Conservation (phyloP, 495 filamentous ascomycete species). For the Penicillium cosmopolitanum region DNA sequence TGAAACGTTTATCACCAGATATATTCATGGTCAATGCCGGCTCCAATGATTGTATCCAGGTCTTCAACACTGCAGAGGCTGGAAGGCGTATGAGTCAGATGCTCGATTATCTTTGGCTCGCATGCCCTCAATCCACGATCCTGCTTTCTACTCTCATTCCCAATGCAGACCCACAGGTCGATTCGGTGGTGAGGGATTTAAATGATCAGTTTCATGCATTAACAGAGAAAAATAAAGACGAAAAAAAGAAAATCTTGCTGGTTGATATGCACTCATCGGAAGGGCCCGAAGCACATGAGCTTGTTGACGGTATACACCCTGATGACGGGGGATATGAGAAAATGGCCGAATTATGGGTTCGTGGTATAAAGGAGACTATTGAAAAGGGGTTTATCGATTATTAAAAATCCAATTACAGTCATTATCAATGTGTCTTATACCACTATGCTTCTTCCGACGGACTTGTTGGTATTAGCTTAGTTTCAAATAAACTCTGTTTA, state of each 20-base stretch:
- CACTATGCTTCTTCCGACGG: not conserved
- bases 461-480: too few relatives aligned
- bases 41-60: conserved; percentile 42
- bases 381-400: not conserved
- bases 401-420: not conserved
- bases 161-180: conserved; percentile 36
- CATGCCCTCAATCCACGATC: conserved; percentile 36
- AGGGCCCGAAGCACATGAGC: conserved; percentile 30
- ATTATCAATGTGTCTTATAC: not conserved
- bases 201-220: conserved; percentile 35
- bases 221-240: not conserved
- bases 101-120: conserved; percentile 31
- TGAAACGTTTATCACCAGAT: conserved; percentile 32
- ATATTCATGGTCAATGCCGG: conserved; percentile 40
- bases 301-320: conserved; percentile 42
- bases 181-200: conserved; percentile 32
- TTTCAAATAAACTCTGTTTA: too few relatives aligned
- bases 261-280: conserved; percentile 37
- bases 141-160: conserved; percentile 36
- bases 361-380: conserved; percentile 8
- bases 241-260: conserved; percentile 30
- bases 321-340: conserved; percentile 36
- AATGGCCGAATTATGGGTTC: conserved; percentile 30
- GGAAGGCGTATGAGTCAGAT: conserved; percentile 27
- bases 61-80: conserved; percentile 35